phyloP scores from a whole-genome alignment of 345 rosid genomes.

The Boechera stricta region DNA sequence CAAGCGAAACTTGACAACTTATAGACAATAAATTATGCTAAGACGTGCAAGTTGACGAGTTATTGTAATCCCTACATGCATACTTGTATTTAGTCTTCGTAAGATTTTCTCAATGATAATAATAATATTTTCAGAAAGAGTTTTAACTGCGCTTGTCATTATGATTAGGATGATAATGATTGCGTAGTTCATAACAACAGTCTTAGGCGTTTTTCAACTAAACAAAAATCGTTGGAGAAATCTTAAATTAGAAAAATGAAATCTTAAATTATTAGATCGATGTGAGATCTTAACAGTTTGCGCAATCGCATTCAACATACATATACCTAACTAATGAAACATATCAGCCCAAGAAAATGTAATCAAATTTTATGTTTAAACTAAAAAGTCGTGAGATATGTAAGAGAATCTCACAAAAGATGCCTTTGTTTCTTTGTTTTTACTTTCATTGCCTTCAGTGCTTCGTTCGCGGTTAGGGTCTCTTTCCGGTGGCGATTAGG shows the following conservation, averaged over 20 bases:
- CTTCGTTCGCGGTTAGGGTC: too few relatives aligned
- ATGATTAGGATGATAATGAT: too few relatives aligned
- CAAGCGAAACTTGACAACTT: neutral
- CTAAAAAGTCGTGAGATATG: too few relatives aligned
- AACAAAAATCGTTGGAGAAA: neutral
- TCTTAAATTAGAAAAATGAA: too few relatives aligned
- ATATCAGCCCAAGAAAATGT: neutral
- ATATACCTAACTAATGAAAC: neutral
- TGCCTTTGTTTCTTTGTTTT: too few relatives aligned
- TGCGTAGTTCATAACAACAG: too few relatives aligned
- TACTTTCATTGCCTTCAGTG: too few relatives aligned
- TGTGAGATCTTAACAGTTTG: too few relatives aligned
- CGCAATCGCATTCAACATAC: neutral
- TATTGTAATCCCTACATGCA: neutral
- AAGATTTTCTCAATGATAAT: neutral
- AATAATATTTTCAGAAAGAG: neutral
- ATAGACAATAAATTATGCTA: neutral
- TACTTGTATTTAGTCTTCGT: neutral
- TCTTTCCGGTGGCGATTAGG: too few relatives aligned
- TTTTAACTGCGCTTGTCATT: neutral
- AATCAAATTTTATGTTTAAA: neutral
- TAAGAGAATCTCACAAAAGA: too few relatives aligned
- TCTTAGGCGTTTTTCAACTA: neutral
- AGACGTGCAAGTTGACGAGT: slow-evolving; percentile 2
- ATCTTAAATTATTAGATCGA: too few relatives aligned